Conservation (phyloP, 140 eudicot species). For the Flaveria floridana region DNA sequence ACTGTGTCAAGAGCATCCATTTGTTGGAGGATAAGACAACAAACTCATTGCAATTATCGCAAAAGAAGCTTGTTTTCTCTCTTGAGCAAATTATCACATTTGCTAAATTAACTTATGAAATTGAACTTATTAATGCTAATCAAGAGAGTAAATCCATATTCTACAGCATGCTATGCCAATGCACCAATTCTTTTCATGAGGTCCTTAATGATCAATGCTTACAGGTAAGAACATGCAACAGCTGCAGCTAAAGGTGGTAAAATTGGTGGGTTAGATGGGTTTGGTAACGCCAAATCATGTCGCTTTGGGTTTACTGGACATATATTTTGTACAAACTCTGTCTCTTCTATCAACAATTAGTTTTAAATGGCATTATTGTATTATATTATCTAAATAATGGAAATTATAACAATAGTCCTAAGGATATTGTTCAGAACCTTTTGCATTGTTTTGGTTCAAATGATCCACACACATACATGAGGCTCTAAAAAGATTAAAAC, state of each 20-base stretch:
- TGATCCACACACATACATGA: background rate
- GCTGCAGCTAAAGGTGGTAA: slow-evolving; percentile 4
- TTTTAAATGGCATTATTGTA: background rate
- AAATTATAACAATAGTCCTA: background rate
- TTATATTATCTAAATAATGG: background rate
- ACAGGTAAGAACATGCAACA: slow-evolving; percentile 49
- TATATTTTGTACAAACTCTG: background rate
- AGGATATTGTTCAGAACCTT: background rate
- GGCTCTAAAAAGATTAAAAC: background rate
- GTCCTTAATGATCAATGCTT: slow-evolving; percentile 56
- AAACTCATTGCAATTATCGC: slow-evolving; percentile 55
- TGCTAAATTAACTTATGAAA: slow-evolving; percentile 59
- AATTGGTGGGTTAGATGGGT: background rate
- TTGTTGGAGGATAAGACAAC: slow-evolving; percentile 52
- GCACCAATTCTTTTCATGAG: slow-evolving; percentile 45
- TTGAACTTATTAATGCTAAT: slow-evolving; percentile 42
- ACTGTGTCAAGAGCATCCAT: slow-evolving; percentile 65
- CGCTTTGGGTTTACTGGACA: background rate
- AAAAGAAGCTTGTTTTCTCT: slow-evolving; percentile 72
- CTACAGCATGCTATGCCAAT: slow-evolving; percentile 42
- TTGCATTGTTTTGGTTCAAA: background rate
- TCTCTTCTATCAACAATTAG: background rate
- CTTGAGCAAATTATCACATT: slow-evolving; percentile 59
- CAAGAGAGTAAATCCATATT: slow-evolving; percentile 47
- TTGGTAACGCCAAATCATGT: background rate